These are phyloP conservation scores for Cadophora sp. DNA, from an alignment of 2,329 filamentous ascomycete species.

Conservation along the genomic window DNA sequence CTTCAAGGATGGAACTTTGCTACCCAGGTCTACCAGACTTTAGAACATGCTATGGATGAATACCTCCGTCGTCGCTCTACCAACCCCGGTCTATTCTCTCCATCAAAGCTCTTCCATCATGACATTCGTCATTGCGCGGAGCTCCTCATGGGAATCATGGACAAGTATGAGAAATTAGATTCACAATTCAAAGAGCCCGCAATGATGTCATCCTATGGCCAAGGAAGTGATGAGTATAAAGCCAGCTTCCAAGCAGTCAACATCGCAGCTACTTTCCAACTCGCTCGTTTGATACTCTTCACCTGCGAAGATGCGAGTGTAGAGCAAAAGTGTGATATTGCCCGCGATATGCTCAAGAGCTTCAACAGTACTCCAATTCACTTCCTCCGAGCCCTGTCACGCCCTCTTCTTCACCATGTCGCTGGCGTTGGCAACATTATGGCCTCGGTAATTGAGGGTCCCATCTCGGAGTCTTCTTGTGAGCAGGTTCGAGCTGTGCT, in stretches of 20 bases:
- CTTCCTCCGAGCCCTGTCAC: conserved; percentile 55
- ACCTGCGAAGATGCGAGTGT: conserved; percentile 47
- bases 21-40: conserved; percentile 61
- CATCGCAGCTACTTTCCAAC: conserved; percentile 52
- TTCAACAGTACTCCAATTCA: conserved; percentile 52
- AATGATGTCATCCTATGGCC: neutral
- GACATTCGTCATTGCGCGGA: conserved; percentile 20
- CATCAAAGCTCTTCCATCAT: conserved; percentile 19
- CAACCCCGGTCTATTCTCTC: conserved; percentile 14
- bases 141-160: conserved; percentile 31
- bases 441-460: conserved; percentile 52
- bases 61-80: conserved; percentile 25
- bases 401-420: conserved; percentile 57
- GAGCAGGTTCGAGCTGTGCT: conserved; percentile 49
- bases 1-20: conserved; percentile 64
- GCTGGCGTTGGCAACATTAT: conserved; percentile 56
- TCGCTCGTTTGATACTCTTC: conserved; percentile 56
- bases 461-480: conserved; percentile 32
- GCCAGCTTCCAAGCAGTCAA: conserved; percentile 58
- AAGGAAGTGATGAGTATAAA: conserved; percentile 29
- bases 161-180: conserved; percentile 30
- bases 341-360: conserved; percentile 51
- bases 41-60: conserved; percentile 55
- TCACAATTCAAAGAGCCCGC: conserved; percentile 31
- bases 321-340: conserved; percentile 54